Evolutionary conservation across 495 filamentous ascomycete genomes (phyloP).

Genomic region (Articulospora tetracladia): DNA sequence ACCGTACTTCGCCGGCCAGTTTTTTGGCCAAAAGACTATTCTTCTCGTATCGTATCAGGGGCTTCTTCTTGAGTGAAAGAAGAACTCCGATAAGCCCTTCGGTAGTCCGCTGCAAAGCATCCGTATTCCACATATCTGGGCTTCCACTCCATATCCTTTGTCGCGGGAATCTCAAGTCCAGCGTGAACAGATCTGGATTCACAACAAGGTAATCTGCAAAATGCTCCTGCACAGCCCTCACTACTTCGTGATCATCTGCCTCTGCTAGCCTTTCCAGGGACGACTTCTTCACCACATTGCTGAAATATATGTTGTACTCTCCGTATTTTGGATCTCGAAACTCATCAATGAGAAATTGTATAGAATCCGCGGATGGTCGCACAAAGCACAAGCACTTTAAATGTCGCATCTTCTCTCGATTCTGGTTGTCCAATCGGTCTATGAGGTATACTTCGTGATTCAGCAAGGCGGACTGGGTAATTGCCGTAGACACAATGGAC

Average conservation of each 20-base stretch:
- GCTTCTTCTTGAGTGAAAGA: constrained; percentile 90
- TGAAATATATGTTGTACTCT: constrained; percentile 96
- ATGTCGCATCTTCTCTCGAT: constrained; percentile 97
- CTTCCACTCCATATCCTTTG: constrained; percentile 74
- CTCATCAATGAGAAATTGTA: constrained; percentile 93
- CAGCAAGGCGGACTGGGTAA: constrained; percentile 92
- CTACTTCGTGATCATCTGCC: constrained; percentile 97
- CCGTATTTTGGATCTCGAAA: constrained; percentile 95
- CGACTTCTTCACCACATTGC: constrained; percentile 95
- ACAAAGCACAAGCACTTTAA: constrained; percentile 91
- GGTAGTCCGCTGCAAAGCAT: constrained; percentile 75
- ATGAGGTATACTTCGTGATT: constrained; percentile 98
- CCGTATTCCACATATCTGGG: constrained; percentile 86
- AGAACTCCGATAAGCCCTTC: constrained; percentile 83
- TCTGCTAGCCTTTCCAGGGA: constrained; percentile 92
- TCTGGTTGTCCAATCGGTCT: constrained; percentile 86
- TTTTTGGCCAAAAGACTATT: constrained; percentile 90
- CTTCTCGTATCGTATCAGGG: constrained; percentile 89
- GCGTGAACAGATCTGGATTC: constrained; percentile 88
- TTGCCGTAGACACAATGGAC: constrained; percentile 86
- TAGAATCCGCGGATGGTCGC: constrained; percentile 82
- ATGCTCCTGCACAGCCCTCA: constrained; percentile 86
- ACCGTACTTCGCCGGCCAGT: constrained; percentile 85
- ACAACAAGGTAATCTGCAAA: constrained; percentile 94
- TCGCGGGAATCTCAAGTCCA: constrained; percentile 70